These are phyloP conservation scores for Neophaeococcomyces mojaviensis DNA, from an alignment of 2,329 filamentous ascomycete genomes.

Conservation along the genomic window DNA sequence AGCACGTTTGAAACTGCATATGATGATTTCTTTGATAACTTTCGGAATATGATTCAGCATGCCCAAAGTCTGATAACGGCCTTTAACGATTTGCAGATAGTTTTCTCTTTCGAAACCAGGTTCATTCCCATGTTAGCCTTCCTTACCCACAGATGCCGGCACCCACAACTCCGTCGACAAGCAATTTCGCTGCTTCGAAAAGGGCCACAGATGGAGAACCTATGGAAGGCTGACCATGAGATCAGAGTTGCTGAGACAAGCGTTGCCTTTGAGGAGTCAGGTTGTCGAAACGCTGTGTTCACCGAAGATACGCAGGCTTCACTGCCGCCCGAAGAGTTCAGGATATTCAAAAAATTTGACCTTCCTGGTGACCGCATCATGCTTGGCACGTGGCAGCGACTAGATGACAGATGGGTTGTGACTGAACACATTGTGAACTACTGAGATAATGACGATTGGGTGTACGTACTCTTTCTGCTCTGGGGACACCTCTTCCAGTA, in stretches of 20 bases:
- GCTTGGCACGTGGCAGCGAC: too few relatives aligned
- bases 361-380: too few relatives aligned
- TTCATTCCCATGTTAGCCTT: slow-evolving; percentile 1
- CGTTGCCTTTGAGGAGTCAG: slow-evolving; percentile 5
- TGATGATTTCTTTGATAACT: background rate
- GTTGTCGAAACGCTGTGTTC: too few relatives aligned
- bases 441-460: too few relatives aligned
- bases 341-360: too few relatives aligned
- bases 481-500: background rate
- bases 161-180: background rate
- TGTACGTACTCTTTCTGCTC: too few relatives aligned
- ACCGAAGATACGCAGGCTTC: too few relatives aligned
- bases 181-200: slow-evolving; percentile 1
- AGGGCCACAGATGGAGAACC: slow-evolving; percentile 4
- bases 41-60: slow-evolving; percentile 4
- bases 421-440: too few relatives aligned
- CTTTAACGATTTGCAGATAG: background rate
- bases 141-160: slow-evolving; percentile 3
- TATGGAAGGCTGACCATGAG: background rate
- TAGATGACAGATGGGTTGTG: too few relatives aligned
- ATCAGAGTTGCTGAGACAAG: background rate
- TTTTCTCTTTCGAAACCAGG: slow-evolving; percentile 1
- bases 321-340: too few relatives aligned
- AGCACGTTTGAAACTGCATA: background rate
- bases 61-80: background rate